These are phyloP conservation scores for Trichoderma atrobrunneum DNA, from an alignment of 2,329 filamentous ascomycete species.

Conservation along the genomic window DNA sequence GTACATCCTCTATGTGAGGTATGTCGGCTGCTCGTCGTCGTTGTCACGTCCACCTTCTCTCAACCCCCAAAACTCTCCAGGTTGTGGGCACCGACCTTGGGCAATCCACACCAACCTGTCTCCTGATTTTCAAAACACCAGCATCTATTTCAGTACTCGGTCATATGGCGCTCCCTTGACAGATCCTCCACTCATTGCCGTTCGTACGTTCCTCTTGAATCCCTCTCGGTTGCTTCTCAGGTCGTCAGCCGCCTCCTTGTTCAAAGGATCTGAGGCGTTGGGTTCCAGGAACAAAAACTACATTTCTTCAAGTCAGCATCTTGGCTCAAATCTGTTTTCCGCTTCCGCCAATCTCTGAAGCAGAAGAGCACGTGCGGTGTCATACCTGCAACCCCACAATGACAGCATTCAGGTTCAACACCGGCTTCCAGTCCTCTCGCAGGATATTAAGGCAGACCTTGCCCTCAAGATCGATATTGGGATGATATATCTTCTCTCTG, in stretches of 20 bases:
- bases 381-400: slow-evolving; percentile 85
- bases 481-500: slow-evolving; percentile 97
- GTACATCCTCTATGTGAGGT: neutral
- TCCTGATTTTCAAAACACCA: neutral
- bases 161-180: slow-evolving; percentile 76
- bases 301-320: neutral
- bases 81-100: neutral
- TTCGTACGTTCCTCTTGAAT: slow-evolving; percentile 88
- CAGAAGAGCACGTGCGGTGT: neutral
- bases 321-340: neutral
- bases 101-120: neutral
- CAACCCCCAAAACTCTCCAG: neutral
- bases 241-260: slow-evolving; percentile 96
- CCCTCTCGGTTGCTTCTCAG: slow-evolving; percentile 78
- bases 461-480: slow-evolving; percentile 95
- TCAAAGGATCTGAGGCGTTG: slow-evolving; percentile 94
- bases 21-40: neutral
- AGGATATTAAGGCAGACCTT: slow-evolving; percentile 98
- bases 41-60: neutral
- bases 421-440: slow-evolving; percentile 98
- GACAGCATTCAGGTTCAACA: slow-evolving; percentile 92
- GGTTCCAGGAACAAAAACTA: slow-evolving; percentile 97
- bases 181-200: slow-evolving; percentile 75
- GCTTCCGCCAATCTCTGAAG: neutral
- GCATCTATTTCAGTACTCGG: slow-evolving; percentile 63